These are phyloP conservation scores for Nigrograna mackinnonii DNA, from an alignment of 2,329 filamentous ascomycete genomes.

Conservation along the genomic window DNA sequence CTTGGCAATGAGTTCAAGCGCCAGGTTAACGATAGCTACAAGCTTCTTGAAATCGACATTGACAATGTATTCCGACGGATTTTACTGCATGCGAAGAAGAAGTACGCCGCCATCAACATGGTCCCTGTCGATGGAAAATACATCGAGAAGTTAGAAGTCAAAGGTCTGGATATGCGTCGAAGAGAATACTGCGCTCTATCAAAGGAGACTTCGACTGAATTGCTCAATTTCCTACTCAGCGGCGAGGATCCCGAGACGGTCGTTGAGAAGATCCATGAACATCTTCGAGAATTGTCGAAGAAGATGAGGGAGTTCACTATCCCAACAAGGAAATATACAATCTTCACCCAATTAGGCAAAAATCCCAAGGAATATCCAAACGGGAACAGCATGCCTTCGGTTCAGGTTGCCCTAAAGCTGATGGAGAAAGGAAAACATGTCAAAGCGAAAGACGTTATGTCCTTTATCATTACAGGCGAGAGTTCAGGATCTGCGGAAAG, in stretches of 20 bases:
- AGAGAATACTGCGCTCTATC: conserved; percentile 95
- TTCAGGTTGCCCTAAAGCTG: conserved; percentile 90
- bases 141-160: conserved; percentile 94
- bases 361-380: conserved; percentile 92
- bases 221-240: conserved; percentile 93
- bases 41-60: conserved; percentile 93
- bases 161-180: conserved; percentile 96
- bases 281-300: conserved; percentile 78
- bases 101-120: conserved; percentile 96
- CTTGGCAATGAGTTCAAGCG: conserved; percentile 95
- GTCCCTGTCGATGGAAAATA: conserved; percentile 87
- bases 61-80: conserved; percentile 96
- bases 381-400: conserved; percentile 91
- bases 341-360: conserved; percentile 97
- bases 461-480: conserved; percentile 85
- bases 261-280: conserved; percentile 88
- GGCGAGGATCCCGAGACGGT: conserved; percentile 90
- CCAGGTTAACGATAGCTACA: conserved; percentile 91
- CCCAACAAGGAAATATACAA: conserved; percentile 87
- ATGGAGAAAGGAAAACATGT: conserved; percentile 84
- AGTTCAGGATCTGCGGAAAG: conserved; percentile 66
- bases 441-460: conserved; percentile 93
- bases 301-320: conserved; percentile 84
- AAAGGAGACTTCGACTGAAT: conserved; percentile 86
- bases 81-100: conserved; percentile 96